Conservation (phyloP, 768 basidiomycete species). For the Infundibulicybe gibba region DNA sequence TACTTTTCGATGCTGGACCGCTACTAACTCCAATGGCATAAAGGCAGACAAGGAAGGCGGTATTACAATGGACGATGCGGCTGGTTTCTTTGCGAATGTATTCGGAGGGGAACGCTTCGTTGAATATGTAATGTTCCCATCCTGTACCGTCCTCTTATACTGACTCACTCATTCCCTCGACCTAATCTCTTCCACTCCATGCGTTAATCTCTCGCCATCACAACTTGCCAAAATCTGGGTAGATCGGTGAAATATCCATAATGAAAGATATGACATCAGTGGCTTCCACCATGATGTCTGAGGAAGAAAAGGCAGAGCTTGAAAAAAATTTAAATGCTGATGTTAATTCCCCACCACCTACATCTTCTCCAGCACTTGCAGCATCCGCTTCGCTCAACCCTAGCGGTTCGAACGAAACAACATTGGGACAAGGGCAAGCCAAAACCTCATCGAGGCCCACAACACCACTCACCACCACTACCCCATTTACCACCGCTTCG, state of each 20-base stretch:
- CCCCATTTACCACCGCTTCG: constrained; percentile 8
- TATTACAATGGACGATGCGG: constrained; percentile 83
- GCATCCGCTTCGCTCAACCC: constrained; percentile 7
- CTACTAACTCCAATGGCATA: neutral
- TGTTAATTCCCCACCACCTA: constrained; percentile 13
- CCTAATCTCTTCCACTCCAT: neutral
- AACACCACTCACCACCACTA: constrained; percentile 5
- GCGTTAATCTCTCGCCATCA: neutral
- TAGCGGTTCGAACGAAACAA: no score
- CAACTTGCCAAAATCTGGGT: constrained; percentile 2
- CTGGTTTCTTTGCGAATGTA: constrained; percentile 91
- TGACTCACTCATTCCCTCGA: neutral
- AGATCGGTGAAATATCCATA: constrained; percentile 96
- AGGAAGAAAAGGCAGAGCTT: constrained; percentile 88
- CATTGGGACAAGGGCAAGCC: no score
- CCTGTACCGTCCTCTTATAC: no score
- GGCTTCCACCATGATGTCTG: constrained; percentile 84
- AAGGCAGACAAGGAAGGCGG: constrained; percentile 79
- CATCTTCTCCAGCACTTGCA: constrained; percentile 7
- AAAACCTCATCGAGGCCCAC: constrained; percentile 3
- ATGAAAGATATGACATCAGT: constrained; percentile 92
- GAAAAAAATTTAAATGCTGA: constrained; percentile 64
- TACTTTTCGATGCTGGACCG: neutral
- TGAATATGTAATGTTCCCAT: constrained; percentile 66
- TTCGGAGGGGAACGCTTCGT: constrained; percentile 93